Evolutionary conservation across 2,329 filamentous ascomycete genomes (phyloP), one percentile per base, ranked within the genome.

Genomic region (Pseudogymnoascus sp.): DNA sequence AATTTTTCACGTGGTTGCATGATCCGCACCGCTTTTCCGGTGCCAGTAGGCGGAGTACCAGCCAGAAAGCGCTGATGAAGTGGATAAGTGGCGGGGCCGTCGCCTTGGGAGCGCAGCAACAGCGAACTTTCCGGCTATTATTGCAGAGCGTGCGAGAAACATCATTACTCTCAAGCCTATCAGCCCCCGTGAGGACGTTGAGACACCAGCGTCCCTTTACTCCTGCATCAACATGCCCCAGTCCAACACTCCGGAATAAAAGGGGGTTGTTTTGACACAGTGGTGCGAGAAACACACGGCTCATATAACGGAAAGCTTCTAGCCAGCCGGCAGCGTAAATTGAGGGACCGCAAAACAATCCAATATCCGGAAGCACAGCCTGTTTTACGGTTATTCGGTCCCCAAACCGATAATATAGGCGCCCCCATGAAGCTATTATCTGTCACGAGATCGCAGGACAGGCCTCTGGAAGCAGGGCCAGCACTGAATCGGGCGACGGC

Each of bases 311-410:
- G 23, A 29, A 55, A 11, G 26, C 45, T 33, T 33, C 45, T 55
- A n/a, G 8, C 45, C 26, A 31, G 26, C n/a, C 12, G 26, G 6
- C 26, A 55, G 45, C 2, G 45, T 26, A 33, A 55, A 55, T 55
- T 33, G 31, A 55, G 45, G 45, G 26, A 55, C 45, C 8, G 26
- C 26, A 31, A 12, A 31, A n/a, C 14, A 55, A 31, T 55, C 26
- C 45, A 55, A 55, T 55, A 55, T 55, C 8, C 45, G 26, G 45
- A 55, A 55, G 26, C 45, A n/a, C 45, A 55, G 45, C 45, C 45
- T 55, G 45, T 55, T 55, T 4, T 55, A n/a, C 45, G 45, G 45
- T 55, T 55, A 55, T 33, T 55, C 45, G 26, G 26, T 31, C 45
- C 45, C 45, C 10, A 8, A 19, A 55, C 45, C 45, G 26, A 31